These are phyloP conservation scores for Pyrrhoderma noxium DNA, from an alignment of 1,284 basidiomycete species.

Conservation along the genomic window DNA sequence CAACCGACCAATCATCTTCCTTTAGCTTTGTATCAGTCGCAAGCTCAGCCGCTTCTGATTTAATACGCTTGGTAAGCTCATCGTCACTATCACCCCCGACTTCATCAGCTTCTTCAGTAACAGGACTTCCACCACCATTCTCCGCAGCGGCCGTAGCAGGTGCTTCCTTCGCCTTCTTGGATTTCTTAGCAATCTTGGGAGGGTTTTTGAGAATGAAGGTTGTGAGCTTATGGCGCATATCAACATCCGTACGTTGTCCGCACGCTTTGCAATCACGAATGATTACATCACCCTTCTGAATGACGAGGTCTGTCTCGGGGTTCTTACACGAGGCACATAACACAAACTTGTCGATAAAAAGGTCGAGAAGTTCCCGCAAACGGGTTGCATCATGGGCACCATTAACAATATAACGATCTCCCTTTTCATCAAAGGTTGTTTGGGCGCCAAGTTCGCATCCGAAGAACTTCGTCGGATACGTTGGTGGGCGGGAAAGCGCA, in stretches of 20 bases:
- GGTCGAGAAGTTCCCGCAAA: conserved; percentile 92
- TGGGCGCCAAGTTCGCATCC: conserved; percentile 98
- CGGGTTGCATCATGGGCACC: conserved; percentile 91
- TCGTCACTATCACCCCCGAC: conserved; percentile 68
- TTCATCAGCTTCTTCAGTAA: conserved; percentile 38
- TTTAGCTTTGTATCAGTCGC: conserved; percentile 51
- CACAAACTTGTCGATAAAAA: conserved; percentile 97
- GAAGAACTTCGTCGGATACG: conserved; percentile 99
- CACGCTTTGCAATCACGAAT: conserved; percentile 98
- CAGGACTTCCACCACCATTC: conserved; percentile 32
- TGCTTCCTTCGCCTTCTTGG: conserved; percentile 53
- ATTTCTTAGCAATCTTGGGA: conserved; percentile 79
- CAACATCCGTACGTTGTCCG: conserved; percentile 84
- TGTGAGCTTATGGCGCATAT: conserved; percentile 96
- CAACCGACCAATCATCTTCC: conserved; percentile 83
- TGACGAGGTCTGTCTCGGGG: conserved; percentile 94
- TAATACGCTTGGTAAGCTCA: conserved; percentile 77
- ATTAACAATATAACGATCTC: conserved; percentile 98
- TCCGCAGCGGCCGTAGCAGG: conserved; percentile 29
- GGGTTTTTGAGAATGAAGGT: conserved; percentile 99
- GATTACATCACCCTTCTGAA: conserved; percentile 86
- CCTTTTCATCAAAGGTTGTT: conserved; percentile 93
- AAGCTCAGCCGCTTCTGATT: conserved; percentile 77
- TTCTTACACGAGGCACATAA: conserved; percentile 98
- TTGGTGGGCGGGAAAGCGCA: conserved; percentile 89